These are phyloP conservation scores for Calcarisporium arbuscula DNA, from an alignment of 2,329 filamentous ascomycete genomes.

Conservation along the genomic window DNA sequence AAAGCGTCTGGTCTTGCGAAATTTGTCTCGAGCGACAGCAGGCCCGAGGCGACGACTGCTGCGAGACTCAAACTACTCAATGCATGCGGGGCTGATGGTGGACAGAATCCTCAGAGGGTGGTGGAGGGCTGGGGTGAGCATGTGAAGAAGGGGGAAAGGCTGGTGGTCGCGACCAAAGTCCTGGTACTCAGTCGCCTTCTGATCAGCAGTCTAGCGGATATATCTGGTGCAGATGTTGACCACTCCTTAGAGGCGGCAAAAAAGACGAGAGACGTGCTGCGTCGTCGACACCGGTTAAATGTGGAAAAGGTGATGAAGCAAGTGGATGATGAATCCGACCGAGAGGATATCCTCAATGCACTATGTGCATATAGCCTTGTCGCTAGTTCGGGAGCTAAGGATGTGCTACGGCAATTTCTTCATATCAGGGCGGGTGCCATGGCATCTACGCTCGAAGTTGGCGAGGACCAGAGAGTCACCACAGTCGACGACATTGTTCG, in stretches of 20 bases:
- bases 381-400: slow-evolving; percentile 71
- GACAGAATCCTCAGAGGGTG: no score
- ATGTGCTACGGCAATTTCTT: slow-evolving; percentile 74
- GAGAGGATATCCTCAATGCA: slow-evolving; percentile 59
- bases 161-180: slow-evolving; percentile 60
- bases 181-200: slow-evolving; percentile 71
- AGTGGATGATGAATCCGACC: slow-evolving; percentile 44
- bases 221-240: slow-evolving; percentile 24
- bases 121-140: slow-evolving; percentile 34
- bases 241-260: slow-evolving; percentile 52
- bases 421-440: slow-evolving; percentile 66
- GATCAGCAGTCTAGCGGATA: slow-evolving; percentile 62
- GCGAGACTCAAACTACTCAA: slow-evolving; percentile 46
- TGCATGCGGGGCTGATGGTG: slow-evolving; percentile 43
- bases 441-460: slow-evolving; percentile 50
- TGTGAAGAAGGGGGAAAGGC: slow-evolving; percentile 37
- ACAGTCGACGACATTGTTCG: slow-evolving; percentile 48
- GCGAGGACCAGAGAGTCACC: slow-evolving; percentile 33
- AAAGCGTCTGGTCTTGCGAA: slow-evolving; percentile 53
- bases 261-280: slow-evolving; percentile 56
- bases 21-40: slow-evolving; percentile 30
- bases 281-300: slow-evolving; percentile 56
- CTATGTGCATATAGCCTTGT: slow-evolving; percentile 78
- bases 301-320: slow-evolving; percentile 65
- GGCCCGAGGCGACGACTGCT: slow-evolving; percentile 21